A percentile compares a stretch with the other conserved stretches of the same genome.
Conservation (phyloP, 2,329 filamentous ascomycete species). For the Penicillium sp. region DNA sequence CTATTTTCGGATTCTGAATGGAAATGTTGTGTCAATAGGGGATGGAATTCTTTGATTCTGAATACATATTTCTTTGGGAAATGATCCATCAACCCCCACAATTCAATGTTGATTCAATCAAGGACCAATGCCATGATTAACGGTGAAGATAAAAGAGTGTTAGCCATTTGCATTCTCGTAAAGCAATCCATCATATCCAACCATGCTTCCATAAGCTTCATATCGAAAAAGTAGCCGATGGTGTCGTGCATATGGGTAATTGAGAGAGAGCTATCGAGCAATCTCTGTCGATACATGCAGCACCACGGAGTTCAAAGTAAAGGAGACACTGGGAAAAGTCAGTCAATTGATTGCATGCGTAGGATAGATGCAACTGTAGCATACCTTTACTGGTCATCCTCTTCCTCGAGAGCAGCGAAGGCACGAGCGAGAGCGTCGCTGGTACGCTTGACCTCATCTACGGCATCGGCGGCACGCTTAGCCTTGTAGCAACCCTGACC, state of each 20-base stretch:
- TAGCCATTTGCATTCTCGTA: conserved; percentile 8
- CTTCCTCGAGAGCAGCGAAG: conserved; percentile 30
- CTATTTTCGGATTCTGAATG: not conserved
- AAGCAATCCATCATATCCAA: not conserved
- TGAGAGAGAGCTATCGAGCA: not conserved
- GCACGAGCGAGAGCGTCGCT: conserved; percentile 33
- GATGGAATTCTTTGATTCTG: not conserved
- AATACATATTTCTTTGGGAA: not conserved
- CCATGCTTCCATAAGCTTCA: not conserved
- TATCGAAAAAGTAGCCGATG: not conserved
- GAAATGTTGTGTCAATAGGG: not conserved
- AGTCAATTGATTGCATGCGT: not conserved
- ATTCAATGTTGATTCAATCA: not conserved
- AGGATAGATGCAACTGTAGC: not conserved
- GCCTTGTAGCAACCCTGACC: conserved; percentile 55
- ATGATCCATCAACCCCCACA: not conserved
- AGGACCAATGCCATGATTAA: conserved; percentile 8
- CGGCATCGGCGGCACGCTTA: conserved; percentile 63
- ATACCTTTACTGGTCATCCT: conserved; percentile 25
- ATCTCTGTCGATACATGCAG: not conserved
- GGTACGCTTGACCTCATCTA: conserved; percentile 49
- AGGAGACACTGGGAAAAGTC: not conserved
- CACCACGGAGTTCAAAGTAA: not conserved
- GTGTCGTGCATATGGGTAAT: not conserved
- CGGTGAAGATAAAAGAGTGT: conserved; percentile 16